Conservation (phyloP, 108 stramenopile species). For the Licmophora abbreviata region DNA sequence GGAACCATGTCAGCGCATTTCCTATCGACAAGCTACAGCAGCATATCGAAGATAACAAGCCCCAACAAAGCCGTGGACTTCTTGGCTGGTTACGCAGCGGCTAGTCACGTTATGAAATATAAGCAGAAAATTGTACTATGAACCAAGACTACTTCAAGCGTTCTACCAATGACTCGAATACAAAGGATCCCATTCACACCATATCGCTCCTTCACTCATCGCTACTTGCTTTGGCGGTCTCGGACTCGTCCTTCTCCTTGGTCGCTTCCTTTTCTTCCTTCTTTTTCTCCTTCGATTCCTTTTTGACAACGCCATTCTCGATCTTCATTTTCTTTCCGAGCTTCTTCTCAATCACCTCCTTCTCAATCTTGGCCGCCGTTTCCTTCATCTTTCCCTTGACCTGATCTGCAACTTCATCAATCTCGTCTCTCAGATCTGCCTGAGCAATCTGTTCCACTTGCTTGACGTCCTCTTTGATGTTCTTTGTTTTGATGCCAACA, state of each 20-base stretch:
- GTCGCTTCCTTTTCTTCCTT: not conserved
- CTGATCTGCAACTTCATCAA: slow-evolving; percentile 23
- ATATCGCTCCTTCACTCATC: slow-evolving; percentile 1
- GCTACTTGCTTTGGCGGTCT: not conserved
- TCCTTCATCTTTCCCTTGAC: slow-evolving; percentile 19
- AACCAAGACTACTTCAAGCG: not conserved
- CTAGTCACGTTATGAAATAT: too few species aligned
- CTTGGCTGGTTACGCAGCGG: slow-evolving; percentile 32
- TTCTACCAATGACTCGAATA: too few species aligned
- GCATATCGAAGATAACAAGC: slow-evolving; percentile 30
- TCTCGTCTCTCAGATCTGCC: slow-evolving; percentile 30
- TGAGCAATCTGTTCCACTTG: slow-evolving; percentile 20
- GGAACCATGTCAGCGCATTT: slow-evolving; percentile 38
- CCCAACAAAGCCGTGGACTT: slow-evolving; percentile 14
- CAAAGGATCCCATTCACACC: too few species aligned
- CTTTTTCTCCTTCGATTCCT: slow-evolving; percentile 8
- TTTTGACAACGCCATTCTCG: slow-evolving; percentile 1
- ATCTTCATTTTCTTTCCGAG: slow-evolving; percentile 30
- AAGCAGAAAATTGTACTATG: slow-evolving; percentile 2
- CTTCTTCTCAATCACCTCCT: slow-evolving; percentile 26
- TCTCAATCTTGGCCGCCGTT: slow-evolving; percentile 25
- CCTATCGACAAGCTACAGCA: slow-evolving; percentile 38
- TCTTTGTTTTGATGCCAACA: slow-evolving; percentile 11
- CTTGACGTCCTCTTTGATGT: slow-evolving; percentile 8
- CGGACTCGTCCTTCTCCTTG: not conserved